phyloP scores from a whole-genome alignment of 306 rosid genomes.

The Castanopsis chinensis region DNA sequence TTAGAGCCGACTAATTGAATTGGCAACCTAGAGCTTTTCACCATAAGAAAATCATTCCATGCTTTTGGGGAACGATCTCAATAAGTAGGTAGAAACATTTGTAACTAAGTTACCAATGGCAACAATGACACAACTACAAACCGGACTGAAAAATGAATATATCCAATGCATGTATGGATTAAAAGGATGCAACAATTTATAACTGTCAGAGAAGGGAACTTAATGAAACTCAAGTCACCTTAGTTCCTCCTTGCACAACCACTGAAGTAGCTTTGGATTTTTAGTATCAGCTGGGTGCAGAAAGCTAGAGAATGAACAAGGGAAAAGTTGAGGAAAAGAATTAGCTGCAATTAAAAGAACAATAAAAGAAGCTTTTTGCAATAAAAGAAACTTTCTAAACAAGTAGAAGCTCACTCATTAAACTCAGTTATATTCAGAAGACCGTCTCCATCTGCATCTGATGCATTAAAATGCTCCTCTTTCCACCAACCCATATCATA shows the following conservation, averaged over 20 bases:
- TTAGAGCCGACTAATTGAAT: background rate
- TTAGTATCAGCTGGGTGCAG: constrained; percentile 92
- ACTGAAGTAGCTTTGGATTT: constrained; percentile 67
- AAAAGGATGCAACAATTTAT: background rate
- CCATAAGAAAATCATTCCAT: background rate
- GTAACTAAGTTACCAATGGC: background rate
- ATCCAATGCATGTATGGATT: background rate
- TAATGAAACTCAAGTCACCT: constrained; percentile 46
- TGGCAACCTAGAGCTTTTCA: background rate
- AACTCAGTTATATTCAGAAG: constrained; percentile 78
- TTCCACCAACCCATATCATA: constrained; percentile 99
- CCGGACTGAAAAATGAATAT: background rate
- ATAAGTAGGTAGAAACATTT: background rate
- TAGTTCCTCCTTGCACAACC: constrained; percentile 95
- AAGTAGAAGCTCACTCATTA: constrained; percentile 77
- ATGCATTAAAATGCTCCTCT: constrained; percentile 88
- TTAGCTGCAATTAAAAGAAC: constrained; percentile 13
- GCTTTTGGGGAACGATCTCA: background rate
- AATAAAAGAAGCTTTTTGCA: background rate
- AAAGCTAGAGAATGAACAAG: constrained; percentile 50
- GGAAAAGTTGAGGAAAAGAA: background rate
- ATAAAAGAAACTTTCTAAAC: constrained; percentile 8
- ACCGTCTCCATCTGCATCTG: constrained; percentile 82
- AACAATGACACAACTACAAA: background rate
- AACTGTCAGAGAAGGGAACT: constrained; percentile 3